phyloP scores from a whole-genome alignment of 139 green algal genomes.

The Micractinium conductrix region DNA sequence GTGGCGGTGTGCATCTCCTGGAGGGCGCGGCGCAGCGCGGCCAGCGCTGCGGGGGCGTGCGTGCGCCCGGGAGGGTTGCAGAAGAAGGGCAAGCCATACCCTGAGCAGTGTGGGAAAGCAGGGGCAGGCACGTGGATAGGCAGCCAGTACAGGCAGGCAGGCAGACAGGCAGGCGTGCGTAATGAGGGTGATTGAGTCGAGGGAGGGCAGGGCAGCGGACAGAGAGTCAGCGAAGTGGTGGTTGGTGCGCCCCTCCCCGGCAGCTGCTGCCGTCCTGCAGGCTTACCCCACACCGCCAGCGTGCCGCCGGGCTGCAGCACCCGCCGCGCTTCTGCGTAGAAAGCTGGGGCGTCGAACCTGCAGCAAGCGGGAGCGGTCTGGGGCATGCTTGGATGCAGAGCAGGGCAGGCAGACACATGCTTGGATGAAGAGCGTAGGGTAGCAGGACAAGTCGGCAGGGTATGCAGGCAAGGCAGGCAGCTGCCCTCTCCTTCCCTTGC shows the following conservation, averaged over 20 bases:
- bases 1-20: slow-evolving; percentile 7
- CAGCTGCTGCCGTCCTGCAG: neutral
- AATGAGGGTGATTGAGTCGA: neutral
- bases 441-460: too few relatives aligned
- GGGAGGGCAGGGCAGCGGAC: too few relatives aligned
- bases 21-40: neutral
- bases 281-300: slow-evolving; percentile 9
- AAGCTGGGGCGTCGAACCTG: slow-evolving; percentile 8
- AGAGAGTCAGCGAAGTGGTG: too few relatives aligned
- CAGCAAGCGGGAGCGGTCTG: neutral
- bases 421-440: too few relatives aligned
- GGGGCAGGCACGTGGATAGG: neutral
- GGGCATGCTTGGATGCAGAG: too few relatives aligned
- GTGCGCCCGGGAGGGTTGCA: neutral
- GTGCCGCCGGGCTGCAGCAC: slow-evolving; percentile 13
- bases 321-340: neutral
- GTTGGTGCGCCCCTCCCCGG: too few relatives aligned
- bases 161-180: neutral
- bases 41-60: slow-evolving; percentile 1
- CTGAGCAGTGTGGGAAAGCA: neutral
- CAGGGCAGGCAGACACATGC: too few relatives aligned
- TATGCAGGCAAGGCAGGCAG: too few relatives aligned
- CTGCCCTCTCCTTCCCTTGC: too few relatives aligned
- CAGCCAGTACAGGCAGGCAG: neutral
- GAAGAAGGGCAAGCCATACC: slow-evolving; percentile 7